Conservation (phyloP, 2,329 filamentous ascomycete species). For the Cryoendolithus antarcticus region DNA sequence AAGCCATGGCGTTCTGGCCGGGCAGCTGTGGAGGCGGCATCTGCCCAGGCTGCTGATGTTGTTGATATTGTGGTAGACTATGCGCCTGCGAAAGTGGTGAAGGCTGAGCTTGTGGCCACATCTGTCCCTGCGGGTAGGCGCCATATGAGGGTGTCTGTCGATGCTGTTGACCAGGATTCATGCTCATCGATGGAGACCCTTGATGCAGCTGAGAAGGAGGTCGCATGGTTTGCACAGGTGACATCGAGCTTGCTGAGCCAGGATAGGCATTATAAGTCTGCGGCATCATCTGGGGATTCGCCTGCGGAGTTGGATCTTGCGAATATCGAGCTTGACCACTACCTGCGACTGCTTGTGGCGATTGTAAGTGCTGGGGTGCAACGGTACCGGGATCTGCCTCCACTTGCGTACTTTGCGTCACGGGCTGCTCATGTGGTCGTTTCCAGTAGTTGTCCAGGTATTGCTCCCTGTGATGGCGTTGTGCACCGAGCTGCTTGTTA, state of each 20-base stretch:
- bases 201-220: conserved; percentile 46
- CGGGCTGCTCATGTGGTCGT: conserved; percentile 62
- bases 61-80: conserved; percentile 23
- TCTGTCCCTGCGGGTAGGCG: conserved; percentile 32
- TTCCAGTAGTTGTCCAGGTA: conserved; percentile 76
- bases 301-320: conserved; percentile 50
- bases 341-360: conserved; percentile 29
- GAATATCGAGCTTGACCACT: conserved; percentile 45
- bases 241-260: conserved; percentile 55
- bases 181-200: conserved; percentile 47
- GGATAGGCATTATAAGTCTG: too few relatives aligned
- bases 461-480: conserved; percentile 65
- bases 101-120: conserved; percentile 36
- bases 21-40: conserved; percentile 39
- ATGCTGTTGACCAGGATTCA: conserved; percentile 22
- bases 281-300: conserved; percentile 47
- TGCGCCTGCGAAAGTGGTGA: conserved; percentile 25
- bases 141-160: conserved; percentile 33
- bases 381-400: conserved; percentile 28
- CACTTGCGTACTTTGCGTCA: conserved; percentile 33
- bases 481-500: conserved; percentile 71
- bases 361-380: conserved; percentile 34
- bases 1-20: conserved; percentile 30
- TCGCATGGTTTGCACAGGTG: conserved; percentile 32
- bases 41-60: conserved; percentile 35